A percentile compares a stretch with the other conserved stretches of the same genome.
These are phyloP conservation scores for Dicorynia guianensis DNA, from an alignment of 306 rosid genomes.

Conservation along the genomic window DNA sequence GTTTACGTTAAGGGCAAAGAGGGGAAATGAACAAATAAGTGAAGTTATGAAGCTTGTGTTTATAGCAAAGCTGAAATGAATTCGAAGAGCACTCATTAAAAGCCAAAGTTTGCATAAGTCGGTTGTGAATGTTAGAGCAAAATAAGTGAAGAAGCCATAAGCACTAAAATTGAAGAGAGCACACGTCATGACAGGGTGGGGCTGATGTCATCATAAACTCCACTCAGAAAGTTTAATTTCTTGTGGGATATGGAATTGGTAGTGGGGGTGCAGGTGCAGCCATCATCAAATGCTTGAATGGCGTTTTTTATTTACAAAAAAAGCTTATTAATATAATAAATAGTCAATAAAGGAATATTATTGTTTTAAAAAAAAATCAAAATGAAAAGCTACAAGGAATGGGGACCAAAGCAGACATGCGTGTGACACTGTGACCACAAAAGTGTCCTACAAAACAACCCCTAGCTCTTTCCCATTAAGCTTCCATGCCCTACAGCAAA, in stretches of 20 bases:
- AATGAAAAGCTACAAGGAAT: constrained; percentile 25
- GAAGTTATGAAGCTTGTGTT: constrained; percentile 20
- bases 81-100: constrained; percentile 53
- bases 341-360: background rate
- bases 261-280: constrained; percentile 66
- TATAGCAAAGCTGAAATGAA: constrained; percentile 40
- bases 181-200: constrained; percentile 88
- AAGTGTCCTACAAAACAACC: constrained; percentile 40
- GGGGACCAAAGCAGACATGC: constrained; percentile 80
- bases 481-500: constrained; percentile 27
- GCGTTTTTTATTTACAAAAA: constrained; percentile 33
- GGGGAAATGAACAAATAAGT: background rate
- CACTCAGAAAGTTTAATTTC: constrained; percentile 40
- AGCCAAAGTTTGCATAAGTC: constrained; percentile 28
- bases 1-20: too few relatives aligned
- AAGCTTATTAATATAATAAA: background rate
- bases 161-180: constrained; percentile 37
- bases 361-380: background rate
- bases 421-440: constrained; percentile 88
- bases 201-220: constrained; percentile 73
- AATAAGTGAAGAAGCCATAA: constrained; percentile 26
- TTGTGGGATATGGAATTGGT: constrained; percentile 54
- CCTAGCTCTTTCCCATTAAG: constrained; percentile 31
- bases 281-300: constrained; percentile 81
- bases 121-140: constrained; percentile 39